Evolutionary conservation across 2,329 filamentous ascomycete species (phyloP).

Genomic region (Cordyceps militaris): DNA sequence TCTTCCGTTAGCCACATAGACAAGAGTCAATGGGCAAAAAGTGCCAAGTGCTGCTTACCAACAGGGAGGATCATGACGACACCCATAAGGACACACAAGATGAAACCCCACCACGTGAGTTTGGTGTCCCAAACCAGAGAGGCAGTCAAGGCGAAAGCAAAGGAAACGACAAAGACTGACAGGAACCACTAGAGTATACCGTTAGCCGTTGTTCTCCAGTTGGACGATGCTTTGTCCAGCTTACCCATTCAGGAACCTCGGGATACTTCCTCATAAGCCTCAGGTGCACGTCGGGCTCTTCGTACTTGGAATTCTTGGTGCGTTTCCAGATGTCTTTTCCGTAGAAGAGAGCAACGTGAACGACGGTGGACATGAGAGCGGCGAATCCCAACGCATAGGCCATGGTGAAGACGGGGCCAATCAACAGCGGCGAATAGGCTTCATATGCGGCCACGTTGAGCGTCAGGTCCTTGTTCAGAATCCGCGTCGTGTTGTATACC

Average conservation of each 20-base stretch:
- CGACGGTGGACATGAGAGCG: constrained; percentile 43
- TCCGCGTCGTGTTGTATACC: constrained; percentile 44
- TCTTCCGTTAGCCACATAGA: not conserved
- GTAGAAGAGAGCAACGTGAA: constrained; percentile 46
- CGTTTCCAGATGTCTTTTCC: constrained; percentile 38
- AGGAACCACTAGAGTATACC: constrained; percentile 39
- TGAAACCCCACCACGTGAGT: constrained; percentile 37
- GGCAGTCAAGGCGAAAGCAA: constrained; percentile 37
- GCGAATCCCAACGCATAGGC: constrained; percentile 53
- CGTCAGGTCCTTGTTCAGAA: constrained; percentile 40
- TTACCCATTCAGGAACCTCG: constrained; percentile 43
- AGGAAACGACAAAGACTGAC: constrained; percentile 37
- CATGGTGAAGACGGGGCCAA: constrained; percentile 49
- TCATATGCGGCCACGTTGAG: constrained; percentile 47
- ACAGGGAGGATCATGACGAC: constrained; percentile 36
- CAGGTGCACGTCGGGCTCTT: constrained; percentile 44
- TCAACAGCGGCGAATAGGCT: constrained; percentile 45
- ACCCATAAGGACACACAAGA: constrained; percentile 35
- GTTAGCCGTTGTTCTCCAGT: not conserved
- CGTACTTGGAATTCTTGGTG: constrained; percentile 24
- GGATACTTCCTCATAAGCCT: constrained; percentile 51
- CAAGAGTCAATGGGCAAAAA: constrained; percentile 32
- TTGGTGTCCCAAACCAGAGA: constrained; percentile 32
- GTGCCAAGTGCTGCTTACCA: constrained; percentile 23
- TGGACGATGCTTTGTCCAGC: not conserved